These are phyloP conservation scores for Trypanosoma boissoni DNA, from an alignment of 208 protist species.

Conservation along the genomic window DNA sequence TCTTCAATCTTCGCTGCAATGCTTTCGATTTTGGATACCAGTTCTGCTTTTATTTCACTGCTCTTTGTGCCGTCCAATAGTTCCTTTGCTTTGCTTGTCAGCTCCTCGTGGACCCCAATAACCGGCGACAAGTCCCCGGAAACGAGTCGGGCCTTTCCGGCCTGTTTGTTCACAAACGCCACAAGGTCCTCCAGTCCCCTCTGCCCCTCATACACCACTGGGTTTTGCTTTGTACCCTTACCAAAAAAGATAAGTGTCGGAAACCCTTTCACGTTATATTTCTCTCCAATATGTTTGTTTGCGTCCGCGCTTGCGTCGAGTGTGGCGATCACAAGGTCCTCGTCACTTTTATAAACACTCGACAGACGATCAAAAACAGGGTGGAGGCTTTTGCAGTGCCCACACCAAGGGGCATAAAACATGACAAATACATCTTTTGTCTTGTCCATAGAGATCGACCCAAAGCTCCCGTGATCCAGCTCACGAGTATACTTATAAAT, in stretches of 20 bases:
- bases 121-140: slow-evolving; percentile 48
- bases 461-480: slow-evolving; percentile 39
- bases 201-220: slow-evolving; percentile 41
- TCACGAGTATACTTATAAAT: slow-evolving; percentile 29
- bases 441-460: slow-evolving; percentile 32
- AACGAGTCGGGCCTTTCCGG: slow-evolving; percentile 36
- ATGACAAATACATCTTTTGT: slow-evolving; percentile 60
- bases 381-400: slow-evolving; percentile 89
- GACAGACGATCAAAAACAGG: slow-evolving; percentile 51
- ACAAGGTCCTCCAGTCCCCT: slow-evolving; percentile 52
- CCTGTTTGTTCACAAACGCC: slow-evolving; percentile 57
- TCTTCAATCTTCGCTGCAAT: slow-evolving; percentile 3
- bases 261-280: slow-evolving; percentile 48
- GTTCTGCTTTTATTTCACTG: slow-evolving; percentile 3
- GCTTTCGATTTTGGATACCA: slow-evolving; percentile 22
- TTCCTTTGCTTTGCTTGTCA: slow-evolving; percentile 25
- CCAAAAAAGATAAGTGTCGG: slow-evolving; percentile 66
- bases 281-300: slow-evolving; percentile 22
- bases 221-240: slow-evolving; percentile 36
- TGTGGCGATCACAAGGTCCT: slow-evolving; percentile 68
- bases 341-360: slow-evolving; percentile 44
- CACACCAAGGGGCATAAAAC: slow-evolving; percentile 80
- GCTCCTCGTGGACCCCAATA: slow-evolving; percentile 34
- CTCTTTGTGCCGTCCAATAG: slow-evolving; percentile 2
- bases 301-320: slow-evolving; percentile 44